Conservation (phyloP, 1,284 basidiomycete genomes). For the Ustilago lituana region DNA sequence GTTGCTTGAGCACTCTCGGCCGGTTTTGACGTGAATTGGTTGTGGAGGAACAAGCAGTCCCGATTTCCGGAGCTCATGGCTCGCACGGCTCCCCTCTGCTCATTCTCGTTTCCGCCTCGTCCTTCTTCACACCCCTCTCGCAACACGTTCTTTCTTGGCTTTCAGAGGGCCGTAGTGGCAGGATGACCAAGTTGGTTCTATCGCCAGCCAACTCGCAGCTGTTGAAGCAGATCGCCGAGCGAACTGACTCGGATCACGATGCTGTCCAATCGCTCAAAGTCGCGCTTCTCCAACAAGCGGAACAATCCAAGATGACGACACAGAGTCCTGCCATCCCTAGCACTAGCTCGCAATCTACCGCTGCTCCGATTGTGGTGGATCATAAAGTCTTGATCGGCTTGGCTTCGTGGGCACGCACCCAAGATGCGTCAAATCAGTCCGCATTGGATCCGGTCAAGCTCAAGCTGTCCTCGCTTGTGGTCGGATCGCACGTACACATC, state of each 20-base stretch:
- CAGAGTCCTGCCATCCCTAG: constrained; percentile 27
- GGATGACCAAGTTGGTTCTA: constrained; percentile 27
- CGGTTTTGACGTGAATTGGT: background rate
- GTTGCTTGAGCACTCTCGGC: background rate
- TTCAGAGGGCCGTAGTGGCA: background rate
- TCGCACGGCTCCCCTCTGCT: no score
- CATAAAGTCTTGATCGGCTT: constrained; percentile 20
- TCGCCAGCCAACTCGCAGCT: constrained; percentile 17
- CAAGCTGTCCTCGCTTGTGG: constrained; percentile 26
- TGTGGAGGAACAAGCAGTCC: background rate
- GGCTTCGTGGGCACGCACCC: constrained; percentile 12
- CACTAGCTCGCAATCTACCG: background rate
- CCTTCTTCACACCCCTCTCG: no score
- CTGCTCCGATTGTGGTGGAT: constrained; percentile 12
- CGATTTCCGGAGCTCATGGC: constrained; percentile 1
- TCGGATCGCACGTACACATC: constrained; percentile 17
- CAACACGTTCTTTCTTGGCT: no score
- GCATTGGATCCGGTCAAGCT: background rate
- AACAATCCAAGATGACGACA: constrained; percentile 17
- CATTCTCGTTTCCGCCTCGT: no score
- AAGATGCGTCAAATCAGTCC: background rate
- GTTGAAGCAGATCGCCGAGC: constrained; percentile 4
- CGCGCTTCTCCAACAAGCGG: constrained; percentile 18
- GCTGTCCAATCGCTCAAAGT: constrained; percentile 14
- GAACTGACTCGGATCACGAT: background rate